phyloP scores from a whole-genome alignment of 352 stramenopile genomes.

The Phytophthora vignae region DNA sequence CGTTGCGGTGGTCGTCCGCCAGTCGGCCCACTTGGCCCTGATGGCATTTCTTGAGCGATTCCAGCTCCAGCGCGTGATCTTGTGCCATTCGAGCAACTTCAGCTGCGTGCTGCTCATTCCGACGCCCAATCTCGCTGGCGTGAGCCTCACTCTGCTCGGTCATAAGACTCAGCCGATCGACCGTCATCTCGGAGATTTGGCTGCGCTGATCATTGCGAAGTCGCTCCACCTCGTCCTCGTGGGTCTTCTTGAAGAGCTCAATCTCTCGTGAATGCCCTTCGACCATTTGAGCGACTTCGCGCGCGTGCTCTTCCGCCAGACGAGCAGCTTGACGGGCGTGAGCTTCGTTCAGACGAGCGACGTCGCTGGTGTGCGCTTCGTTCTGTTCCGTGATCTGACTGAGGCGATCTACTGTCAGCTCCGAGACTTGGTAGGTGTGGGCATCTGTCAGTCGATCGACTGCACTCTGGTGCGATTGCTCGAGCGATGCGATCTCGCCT shows the following conservation, averaged over 20 bases:
- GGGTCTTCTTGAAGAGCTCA: background rate
- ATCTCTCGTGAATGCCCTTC: background rate
- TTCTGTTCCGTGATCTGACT: background rate
- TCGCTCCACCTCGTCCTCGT: background rate
- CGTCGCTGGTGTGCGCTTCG: background rate
- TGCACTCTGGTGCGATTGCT: background rate
- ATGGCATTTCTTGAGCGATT: constrained; percentile 2
- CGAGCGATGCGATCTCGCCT: constrained; percentile 1
- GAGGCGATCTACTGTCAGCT: constrained; percentile 1
- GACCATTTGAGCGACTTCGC: background rate
- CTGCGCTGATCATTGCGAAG: background rate
- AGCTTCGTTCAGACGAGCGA: background rate
- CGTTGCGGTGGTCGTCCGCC: background rate
- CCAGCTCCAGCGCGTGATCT: background rate
- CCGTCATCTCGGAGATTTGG: background rate
- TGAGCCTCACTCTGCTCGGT: background rate
- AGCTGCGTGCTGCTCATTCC: background rate
- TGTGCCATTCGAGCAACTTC: background rate
- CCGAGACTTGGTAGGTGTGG: background rate
- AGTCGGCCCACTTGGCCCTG: background rate
- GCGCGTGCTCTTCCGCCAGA: background rate
- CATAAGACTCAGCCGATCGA: background rate
- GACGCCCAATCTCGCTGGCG: background rate
- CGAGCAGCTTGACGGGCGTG: background rate
- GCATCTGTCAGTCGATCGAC: background rate